phyloP scores from a whole-genome alignment of 108 stramenopile species.

The Cyclotella cryptica region DNA sequence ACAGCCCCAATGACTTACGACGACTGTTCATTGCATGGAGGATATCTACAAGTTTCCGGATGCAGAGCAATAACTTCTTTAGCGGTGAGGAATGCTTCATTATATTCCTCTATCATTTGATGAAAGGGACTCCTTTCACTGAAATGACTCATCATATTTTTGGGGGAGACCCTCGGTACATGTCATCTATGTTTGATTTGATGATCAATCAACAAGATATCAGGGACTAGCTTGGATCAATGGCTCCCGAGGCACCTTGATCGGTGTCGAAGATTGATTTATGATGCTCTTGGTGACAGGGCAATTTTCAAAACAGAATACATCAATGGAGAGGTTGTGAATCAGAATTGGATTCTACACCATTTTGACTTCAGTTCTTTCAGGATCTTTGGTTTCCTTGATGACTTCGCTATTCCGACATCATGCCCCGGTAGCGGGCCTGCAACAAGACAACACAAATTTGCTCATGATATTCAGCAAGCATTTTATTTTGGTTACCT shows the following conservation, averaged over 20 bases:
- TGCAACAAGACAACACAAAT: neutral
- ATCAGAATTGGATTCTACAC: neutral
- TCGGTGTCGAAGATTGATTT: neutral
- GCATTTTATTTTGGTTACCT: slow-evolving; percentile 30
- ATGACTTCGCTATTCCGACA: slow-evolving; percentile 6
- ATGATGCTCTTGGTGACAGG: neutral
- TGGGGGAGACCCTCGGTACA: no score
- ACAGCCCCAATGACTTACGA: no score
- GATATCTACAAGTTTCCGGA: no score
- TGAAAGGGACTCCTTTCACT: no score
- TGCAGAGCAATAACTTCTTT: no score
- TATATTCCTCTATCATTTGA: no score
- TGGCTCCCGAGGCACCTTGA: slow-evolving; percentile 15
- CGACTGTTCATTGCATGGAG: no score
- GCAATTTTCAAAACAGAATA: neutral
- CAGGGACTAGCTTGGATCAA: slow-evolving; percentile 9
- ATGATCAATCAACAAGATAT: slow-evolving; percentile 29
- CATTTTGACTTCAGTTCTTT: slow-evolving; percentile 14
- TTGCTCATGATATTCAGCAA: no score
- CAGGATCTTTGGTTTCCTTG: slow-evolving; percentile 7
- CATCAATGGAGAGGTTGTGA: slow-evolving; percentile 8
- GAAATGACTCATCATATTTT: no score
- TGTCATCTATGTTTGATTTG: no score
- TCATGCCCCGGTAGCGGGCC: neutral
- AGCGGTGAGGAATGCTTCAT: no score